A percentile compares a stretch with the other conserved stretches of the same genome.
Evolutionary conservation across 2,329 filamentous ascomycete species (phyloP).

Genomic region (Aspergillus sp.): DNA sequence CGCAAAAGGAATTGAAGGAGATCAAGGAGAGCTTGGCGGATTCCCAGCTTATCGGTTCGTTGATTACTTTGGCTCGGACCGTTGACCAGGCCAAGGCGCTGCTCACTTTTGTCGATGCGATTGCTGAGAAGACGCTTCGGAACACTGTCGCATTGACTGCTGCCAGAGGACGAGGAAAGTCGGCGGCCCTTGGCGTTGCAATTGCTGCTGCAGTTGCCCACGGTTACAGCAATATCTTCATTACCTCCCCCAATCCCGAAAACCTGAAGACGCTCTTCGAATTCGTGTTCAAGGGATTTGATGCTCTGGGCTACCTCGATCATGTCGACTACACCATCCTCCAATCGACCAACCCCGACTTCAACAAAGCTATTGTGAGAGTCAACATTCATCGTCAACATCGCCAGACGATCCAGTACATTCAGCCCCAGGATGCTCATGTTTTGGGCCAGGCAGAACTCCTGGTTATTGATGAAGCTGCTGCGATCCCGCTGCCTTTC

Average conservation of each 20-base stretch:
- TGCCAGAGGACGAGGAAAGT: conserved; percentile 91
- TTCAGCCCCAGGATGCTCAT: conserved; percentile 91
- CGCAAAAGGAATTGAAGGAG: conserved; percentile 66
- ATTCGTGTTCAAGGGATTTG: conserved; percentile 97
- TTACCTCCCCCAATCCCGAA: conserved; percentile 93
- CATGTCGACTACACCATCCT: conserved; percentile 97
- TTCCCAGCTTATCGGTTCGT: conserved; percentile 72
- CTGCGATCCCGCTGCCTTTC: conserved; percentile 86
- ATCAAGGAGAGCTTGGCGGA: conserved; percentile 85
- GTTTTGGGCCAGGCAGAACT: conserved; percentile 91
- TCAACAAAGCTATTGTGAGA: conserved; percentile 96
- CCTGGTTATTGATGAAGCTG: conserved; percentile 93
- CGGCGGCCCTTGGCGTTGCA: conserved; percentile 86
- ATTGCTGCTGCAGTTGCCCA: conserved; percentile 90
- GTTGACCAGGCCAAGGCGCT: conserved; percentile 94
- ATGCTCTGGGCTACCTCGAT: conserved; percentile 85
- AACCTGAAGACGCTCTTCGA: conserved; percentile 98
- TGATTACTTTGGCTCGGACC: conserved; percentile 79
- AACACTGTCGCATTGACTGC: conserved; percentile 92
- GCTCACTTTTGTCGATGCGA: conserved; percentile 93
- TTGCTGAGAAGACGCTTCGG: conserved; percentile 87
- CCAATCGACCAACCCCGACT: conserved; percentile 94
- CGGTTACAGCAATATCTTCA: conserved; percentile 98
- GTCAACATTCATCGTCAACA: conserved; percentile 94
- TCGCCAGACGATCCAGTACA: conserved; percentile 96